Conservation (phyloP, 2,329 filamentous ascomycete species). For the Neocatenulostroma microsporum region DNA sequence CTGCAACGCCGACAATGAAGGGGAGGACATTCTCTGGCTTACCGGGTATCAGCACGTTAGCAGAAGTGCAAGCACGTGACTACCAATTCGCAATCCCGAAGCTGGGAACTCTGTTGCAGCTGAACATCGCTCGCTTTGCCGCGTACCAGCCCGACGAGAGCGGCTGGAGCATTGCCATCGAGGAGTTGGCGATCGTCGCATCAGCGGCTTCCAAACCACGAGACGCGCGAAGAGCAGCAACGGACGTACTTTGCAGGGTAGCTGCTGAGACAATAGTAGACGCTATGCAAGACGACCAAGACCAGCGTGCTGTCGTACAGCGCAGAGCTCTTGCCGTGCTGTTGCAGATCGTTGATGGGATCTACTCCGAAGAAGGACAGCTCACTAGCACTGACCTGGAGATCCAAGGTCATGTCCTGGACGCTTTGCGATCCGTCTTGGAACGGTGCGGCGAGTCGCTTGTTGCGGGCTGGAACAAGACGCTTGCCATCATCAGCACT, state of each 20-base stretch:
- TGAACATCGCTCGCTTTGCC: slow-evolving; percentile 55
- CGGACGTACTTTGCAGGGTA: slow-evolving; percentile 43
- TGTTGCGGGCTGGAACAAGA: slow-evolving; percentile 72
- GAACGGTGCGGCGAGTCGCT: slow-evolving; percentile 84
- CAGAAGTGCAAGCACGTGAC: slow-evolving; percentile 34
- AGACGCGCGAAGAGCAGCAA: slow-evolving; percentile 42
- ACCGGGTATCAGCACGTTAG: slow-evolving; percentile 35
- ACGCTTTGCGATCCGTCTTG: slow-evolving; percentile 61
- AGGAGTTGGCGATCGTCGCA: slow-evolving; percentile 45
- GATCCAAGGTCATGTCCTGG: slow-evolving; percentile 64
- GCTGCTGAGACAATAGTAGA: slow-evolving; percentile 46
- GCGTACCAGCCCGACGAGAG: slow-evolving; percentile 57
- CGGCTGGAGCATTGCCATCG: slow-evolving; percentile 66
- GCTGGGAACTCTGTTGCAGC: slow-evolving; percentile 37
- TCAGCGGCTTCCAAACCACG: slow-evolving; percentile 32
- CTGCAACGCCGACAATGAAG: slow-evolving; percentile 22
- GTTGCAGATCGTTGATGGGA: slow-evolving; percentile 40
- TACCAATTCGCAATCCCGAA: slow-evolving; percentile 43
- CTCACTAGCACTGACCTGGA: slow-evolving; percentile 29
- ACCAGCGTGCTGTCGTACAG: slow-evolving; percentile 23
- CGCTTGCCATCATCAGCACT: slow-evolving; percentile 76
- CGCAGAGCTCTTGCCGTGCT: slow-evolving; percentile 27
- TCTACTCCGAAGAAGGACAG: slow-evolving; percentile 23
- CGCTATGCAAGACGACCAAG: slow-evolving; percentile 40
- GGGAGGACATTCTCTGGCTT: slow-evolving; percentile 36